Evolutionary conservation across 371 early-diverging fungal genomes (phyloP), one percentile per base, ranked within the genome.

Genomic region (Mortierella sp.): DNA sequence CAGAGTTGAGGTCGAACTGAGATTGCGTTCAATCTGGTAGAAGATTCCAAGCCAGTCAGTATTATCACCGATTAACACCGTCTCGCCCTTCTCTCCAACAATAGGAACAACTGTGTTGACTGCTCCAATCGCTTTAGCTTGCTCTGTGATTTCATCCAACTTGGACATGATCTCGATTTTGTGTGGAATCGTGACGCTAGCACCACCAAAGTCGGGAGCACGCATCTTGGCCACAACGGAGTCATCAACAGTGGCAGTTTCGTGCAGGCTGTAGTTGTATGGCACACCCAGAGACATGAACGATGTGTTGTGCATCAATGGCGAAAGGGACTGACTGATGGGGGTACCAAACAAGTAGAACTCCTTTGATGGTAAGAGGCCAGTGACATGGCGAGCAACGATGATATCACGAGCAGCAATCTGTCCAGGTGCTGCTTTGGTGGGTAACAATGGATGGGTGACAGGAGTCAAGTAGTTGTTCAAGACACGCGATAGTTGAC

Each of bases 41-140:
- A 87, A 86, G 72, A 98, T 97, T 40, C 98, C 98, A 5, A 96
- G 77, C 88, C 95, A 98, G 78, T 99, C 99, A 6, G 98, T 99
- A 84, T 98, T 98, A 68, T 96, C 96, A 24, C 98, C 99, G 39
- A 91, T 70, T 5, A 97, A 84, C 24, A 72, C 73, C 20, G 89
- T 87, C 49, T 87, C 84, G 22, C 64, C 69, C 18, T 84, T 75
- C 24, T 66, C 66, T n/a, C 81, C 75, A 43, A 84, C 77, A n/a
- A 74, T 64, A 14, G 87, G 87, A 9, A 90, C 87, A 45, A 86
- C 87, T 0, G 99, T 98, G 81, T 99, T 99, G 75, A 97, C 95
- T 0, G 98, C 97, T 39, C 98, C 97, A 85, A 99, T 97, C 11
- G 84, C 83, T 71, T 90, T 87, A 24, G 96, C 97, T 6, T 93